Evolutionary conservation across 768 basidiomycete genomes (phyloP).

Genomic region (Tulasnella sp.): DNA sequence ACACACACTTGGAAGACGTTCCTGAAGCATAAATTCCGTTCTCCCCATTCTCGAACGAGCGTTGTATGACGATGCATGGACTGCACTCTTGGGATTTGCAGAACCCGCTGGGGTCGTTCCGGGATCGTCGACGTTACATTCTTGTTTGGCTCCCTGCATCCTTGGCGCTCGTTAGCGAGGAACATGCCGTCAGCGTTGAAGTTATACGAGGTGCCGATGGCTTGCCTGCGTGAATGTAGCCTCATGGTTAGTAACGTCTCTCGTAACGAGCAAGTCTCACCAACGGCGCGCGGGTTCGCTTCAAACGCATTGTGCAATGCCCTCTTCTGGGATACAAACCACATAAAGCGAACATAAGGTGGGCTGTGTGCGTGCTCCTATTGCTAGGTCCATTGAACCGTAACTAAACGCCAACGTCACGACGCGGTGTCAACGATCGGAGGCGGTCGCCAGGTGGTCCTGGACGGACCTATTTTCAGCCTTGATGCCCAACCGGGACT

Average conservation of each 20-base stretch:
- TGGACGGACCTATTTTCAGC: background rate
- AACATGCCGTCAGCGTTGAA: slow-evolving; percentile 9
- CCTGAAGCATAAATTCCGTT: background rate
- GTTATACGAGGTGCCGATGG: background rate
- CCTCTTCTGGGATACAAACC: background rate
- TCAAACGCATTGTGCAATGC: background rate
- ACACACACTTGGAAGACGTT: slow-evolving; percentile 15
- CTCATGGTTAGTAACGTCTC: too few species aligned
- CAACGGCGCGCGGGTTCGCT: too few species aligned
- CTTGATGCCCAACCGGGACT: background rate
- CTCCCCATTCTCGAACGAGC: background rate
- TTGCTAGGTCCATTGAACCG: background rate
- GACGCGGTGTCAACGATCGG: background rate
- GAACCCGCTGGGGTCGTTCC: background rate
- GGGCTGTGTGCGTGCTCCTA: background rate
- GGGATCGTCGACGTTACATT: slow-evolving; percentile 14
- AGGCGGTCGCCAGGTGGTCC: background rate
- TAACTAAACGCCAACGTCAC: background rate
- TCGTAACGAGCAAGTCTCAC: too few species aligned
- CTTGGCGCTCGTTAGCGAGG: background rate
- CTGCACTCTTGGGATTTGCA: background rate
- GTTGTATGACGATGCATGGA: background rate
- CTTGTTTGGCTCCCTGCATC: slow-evolving; percentile 7
- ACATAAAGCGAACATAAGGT: background rate
- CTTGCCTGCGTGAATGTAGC: background rate